Percentiles rank a stretch among this genome's conserved stretches.
phyloP scores from a whole-genome alignment of 805 yeast genomes.

The Spathaspora girioi region DNA sequence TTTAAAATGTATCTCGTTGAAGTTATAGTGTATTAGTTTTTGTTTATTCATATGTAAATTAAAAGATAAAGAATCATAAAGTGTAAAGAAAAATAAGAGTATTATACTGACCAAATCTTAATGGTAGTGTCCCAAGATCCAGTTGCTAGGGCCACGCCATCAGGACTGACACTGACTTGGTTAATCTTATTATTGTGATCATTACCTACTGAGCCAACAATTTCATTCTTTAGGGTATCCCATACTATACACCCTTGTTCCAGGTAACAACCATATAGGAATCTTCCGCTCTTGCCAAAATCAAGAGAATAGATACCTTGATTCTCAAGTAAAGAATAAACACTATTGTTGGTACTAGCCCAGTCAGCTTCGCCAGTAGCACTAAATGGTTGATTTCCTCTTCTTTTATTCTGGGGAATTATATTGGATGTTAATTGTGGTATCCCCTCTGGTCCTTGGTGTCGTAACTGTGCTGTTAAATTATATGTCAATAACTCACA shows the following conservation, averaged over 20 bases:
- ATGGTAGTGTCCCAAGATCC: conserved; percentile 79
- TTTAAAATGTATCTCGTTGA: neutral
- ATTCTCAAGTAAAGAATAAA: conserved; percentile 40
- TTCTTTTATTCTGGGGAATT: neutral
- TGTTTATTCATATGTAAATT: neutral
- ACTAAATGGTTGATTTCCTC: neutral
- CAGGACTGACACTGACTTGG: conserved; percentile 62
- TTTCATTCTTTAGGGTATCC: conserved; percentile 66
- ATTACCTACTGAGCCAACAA: conserved; percentile 57
- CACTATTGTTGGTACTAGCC: neutral
- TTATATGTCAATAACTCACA: conserved; percentile 57
- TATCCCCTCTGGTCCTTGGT: neutral
- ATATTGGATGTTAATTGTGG: conserved; percentile 5
- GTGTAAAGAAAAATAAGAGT: neutral
- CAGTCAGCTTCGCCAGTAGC: neutral
- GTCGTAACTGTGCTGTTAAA: conserved; percentile 1
- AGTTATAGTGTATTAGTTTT: neutral
- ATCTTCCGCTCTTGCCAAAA: conserved; percentile 69
- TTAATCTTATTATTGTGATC: conserved; percentile 48
- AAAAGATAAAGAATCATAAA: neutral
- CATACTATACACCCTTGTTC: conserved; percentile 73
- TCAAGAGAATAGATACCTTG: conserved; percentile 74
- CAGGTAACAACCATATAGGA: conserved; percentile 71
- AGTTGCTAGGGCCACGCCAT: conserved; percentile 73
- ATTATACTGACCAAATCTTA: conserved; percentile 53